Evolutionary conservation across 2,329 filamentous ascomycete genomes (phyloP).

Genomic region (Diaporthe destruens): DNA sequence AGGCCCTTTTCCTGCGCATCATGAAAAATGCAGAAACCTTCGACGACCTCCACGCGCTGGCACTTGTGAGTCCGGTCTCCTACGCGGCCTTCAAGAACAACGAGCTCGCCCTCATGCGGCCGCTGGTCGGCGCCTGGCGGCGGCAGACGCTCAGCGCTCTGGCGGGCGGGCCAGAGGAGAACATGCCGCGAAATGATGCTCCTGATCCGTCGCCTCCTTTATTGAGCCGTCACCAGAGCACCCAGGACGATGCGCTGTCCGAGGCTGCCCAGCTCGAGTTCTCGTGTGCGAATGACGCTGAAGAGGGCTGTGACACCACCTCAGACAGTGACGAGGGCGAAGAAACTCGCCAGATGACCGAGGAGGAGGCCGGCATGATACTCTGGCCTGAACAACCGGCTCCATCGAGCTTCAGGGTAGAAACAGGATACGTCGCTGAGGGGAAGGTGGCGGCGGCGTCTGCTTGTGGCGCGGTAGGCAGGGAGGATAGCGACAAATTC

Average conservation of each 20-base stretch:
- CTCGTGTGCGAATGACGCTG: neutral
- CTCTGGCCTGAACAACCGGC: slow-evolving; percentile 52
- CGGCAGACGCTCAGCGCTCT: slow-evolving; percentile 27
- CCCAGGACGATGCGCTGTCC: slow-evolving; percentile 18
- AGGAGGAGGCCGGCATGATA: slow-evolving; percentile 55
- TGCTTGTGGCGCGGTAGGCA: neutral
- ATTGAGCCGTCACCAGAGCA: neutral
- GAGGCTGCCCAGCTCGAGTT: slow-evolving; percentile 23
- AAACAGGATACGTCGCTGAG: neutral
- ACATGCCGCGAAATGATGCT: neutral
- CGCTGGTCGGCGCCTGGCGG: slow-evolving; percentile 45
- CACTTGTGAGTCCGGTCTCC: slow-evolving; percentile 57
- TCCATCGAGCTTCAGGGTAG: neutral
- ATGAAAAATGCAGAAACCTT: slow-evolving; percentile 55
- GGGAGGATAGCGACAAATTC: slow-evolving; percentile 36
- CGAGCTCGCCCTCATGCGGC: slow-evolving; percentile 53
- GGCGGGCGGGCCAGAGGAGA: neutral
- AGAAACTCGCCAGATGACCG: slow-evolving; percentile 51
- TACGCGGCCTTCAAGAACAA: slow-evolving; percentile 61
- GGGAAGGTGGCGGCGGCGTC: neutral
- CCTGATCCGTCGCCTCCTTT: neutral
- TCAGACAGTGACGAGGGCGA: neutral
- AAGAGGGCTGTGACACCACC: neutral
- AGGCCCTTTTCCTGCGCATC: slow-evolving; percentile 55
- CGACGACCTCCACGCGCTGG: slow-evolving; percentile 58